Conservation (phyloP, 2,329 filamentous ascomycete species). For the Calonectria pseudoreteaudii region DNA sequence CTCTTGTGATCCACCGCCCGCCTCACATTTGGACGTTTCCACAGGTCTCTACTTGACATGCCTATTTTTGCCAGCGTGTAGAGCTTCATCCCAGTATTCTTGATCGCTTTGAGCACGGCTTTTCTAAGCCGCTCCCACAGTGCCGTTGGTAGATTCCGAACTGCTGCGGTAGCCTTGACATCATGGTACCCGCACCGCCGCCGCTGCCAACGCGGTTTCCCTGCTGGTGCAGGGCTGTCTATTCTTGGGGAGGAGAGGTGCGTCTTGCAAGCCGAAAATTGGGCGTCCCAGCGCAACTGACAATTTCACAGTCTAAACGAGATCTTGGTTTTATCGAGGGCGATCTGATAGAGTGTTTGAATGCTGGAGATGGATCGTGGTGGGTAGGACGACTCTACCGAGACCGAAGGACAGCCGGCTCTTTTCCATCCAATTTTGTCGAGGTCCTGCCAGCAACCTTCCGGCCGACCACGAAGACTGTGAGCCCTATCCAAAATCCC, state of each 20-base stretch:
- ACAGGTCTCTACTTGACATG: conserved; percentile 37
- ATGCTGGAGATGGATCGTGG: conserved; percentile 97
- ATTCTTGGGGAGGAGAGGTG: conserved; percentile 92
- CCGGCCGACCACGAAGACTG: conserved; percentile 75
- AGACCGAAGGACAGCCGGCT: conserved; percentile 89
- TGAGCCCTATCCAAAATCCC: conserved; percentile 70
- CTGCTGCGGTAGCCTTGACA: conserved; percentile 33
- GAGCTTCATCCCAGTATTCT: conserved; percentile 23
- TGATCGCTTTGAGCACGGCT: conserved; percentile 29
- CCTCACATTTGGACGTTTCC: conserved; percentile 11
- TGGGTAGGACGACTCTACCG: conserved; percentile 94
- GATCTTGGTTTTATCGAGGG: conserved; percentile 98
- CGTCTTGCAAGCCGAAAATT: not conserved
- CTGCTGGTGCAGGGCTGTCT: conserved; percentile 91
- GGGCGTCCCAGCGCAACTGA: conserved; percentile 31
- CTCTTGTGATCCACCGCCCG: conserved; percentile 4
- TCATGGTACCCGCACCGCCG: conserved; percentile 67
- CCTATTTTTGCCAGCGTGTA: conserved; percentile 33
- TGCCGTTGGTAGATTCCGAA: conserved; percentile 18
- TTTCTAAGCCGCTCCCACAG: conserved; percentile 12
- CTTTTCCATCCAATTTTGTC: conserved; percentile 98
- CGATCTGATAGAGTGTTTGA: conserved; percentile 97
- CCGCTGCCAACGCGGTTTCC: conserved; percentile 83
- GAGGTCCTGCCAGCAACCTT: conserved; percentile 88
- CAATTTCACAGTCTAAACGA: conserved; percentile 76